Conservation (phyloP, 805 yeast genomes). For the Zygosaccharomyces siamensis region DNA sequence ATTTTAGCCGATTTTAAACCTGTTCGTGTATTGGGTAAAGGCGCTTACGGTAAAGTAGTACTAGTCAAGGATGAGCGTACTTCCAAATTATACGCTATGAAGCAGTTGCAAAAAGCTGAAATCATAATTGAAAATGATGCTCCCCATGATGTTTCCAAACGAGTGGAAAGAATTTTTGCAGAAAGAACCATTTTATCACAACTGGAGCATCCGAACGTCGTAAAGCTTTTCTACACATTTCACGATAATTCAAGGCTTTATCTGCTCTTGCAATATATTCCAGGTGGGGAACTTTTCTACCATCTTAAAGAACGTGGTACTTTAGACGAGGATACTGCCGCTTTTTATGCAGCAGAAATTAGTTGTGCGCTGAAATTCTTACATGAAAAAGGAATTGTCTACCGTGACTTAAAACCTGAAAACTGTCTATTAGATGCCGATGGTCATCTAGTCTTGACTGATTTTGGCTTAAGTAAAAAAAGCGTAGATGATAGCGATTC, state of each 20-base stretch:
- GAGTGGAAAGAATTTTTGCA: constrained; percentile 72
- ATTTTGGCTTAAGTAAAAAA: constrained; percentile 69
- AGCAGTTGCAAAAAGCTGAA: constrained; percentile 77
- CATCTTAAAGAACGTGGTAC: constrained; percentile 40
- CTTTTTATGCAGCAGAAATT: constrained; percentile 77
- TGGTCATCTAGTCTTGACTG: constrained; percentile 79
- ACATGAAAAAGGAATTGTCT: constrained; percentile 76
- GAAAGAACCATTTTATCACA: constrained; percentile 70
- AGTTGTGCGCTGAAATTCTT: constrained; percentile 71
- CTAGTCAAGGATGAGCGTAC: constrained; percentile 62
- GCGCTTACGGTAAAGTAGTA: constrained; percentile 84
- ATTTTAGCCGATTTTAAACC: constrained; percentile 58
- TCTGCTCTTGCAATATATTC: constrained; percentile 71
- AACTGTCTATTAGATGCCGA: constrained; percentile 69
- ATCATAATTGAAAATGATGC: constrained; percentile 48
- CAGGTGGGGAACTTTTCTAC: constrained; percentile 76
- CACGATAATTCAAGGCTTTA: constrained; percentile 78
- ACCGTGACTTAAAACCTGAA: constrained; percentile 86
- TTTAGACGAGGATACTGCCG: constrained; percentile 58
- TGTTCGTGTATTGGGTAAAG: constrained; percentile 74
- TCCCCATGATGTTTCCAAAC: constrained; percentile 35
- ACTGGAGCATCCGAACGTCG: constrained; percentile 75
- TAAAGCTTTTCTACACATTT: constrained; percentile 73
- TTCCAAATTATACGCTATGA: constrained; percentile 74
- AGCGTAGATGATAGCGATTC: constrained; percentile 14